These are phyloP conservation scores for Fusarium sp. DNA, from an alignment of 2,329 filamentous ascomycete species.

Conservation along the genomic window DNA sequence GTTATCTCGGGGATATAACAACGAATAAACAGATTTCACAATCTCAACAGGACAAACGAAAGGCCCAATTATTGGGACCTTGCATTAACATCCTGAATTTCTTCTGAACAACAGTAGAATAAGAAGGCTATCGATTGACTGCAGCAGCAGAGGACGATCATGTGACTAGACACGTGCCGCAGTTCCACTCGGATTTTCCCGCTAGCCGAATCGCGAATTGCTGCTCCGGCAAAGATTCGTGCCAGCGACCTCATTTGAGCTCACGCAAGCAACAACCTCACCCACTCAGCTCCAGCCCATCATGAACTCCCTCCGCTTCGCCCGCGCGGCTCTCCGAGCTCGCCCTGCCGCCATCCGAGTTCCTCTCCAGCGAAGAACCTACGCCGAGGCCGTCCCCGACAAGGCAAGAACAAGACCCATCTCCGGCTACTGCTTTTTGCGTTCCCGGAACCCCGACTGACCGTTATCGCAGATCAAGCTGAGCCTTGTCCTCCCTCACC, in stretches of 20 bases:
- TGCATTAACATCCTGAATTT: background rate
- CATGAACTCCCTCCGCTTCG: slow-evolving; percentile 96
- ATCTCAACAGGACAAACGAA: too few species aligned
- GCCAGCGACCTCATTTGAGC: slow-evolving; percentile 58
- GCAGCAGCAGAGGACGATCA: slow-evolving; percentile 32
- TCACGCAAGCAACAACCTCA: slow-evolving; percentile 61
- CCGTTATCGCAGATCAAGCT: slow-evolving; percentile 81
- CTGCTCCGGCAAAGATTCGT: slow-evolving; percentile 62
- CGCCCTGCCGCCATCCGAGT: slow-evolving; percentile 81
- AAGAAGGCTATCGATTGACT: background rate
- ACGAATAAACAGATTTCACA: background rate
- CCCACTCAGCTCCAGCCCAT: slow-evolving; percentile 64
- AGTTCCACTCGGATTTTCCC: slow-evolving; percentile 54
- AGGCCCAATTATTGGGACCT: too few species aligned
- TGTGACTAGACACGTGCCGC: slow-evolving; percentile 51
- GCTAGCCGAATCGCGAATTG: slow-evolving; percentile 57
- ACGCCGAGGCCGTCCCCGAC: slow-evolving; percentile 88
- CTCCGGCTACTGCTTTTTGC: slow-evolving; percentile 40
- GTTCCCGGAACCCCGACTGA: slow-evolving; percentile 44
- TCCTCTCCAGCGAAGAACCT: slow-evolving; percentile 86
- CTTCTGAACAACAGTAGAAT: background rate
- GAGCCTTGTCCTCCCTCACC: slow-evolving; percentile 96
- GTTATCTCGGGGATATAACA: too few species aligned
- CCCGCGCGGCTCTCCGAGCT: slow-evolving; percentile 88
- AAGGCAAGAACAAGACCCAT: slow-evolving; percentile 67